Evolutionary conservation across 2,329 filamentous ascomycete genomes (phyloP), one percentile per base, ranked within the genome.

Genomic region (Clarireedia sp.): DNA sequence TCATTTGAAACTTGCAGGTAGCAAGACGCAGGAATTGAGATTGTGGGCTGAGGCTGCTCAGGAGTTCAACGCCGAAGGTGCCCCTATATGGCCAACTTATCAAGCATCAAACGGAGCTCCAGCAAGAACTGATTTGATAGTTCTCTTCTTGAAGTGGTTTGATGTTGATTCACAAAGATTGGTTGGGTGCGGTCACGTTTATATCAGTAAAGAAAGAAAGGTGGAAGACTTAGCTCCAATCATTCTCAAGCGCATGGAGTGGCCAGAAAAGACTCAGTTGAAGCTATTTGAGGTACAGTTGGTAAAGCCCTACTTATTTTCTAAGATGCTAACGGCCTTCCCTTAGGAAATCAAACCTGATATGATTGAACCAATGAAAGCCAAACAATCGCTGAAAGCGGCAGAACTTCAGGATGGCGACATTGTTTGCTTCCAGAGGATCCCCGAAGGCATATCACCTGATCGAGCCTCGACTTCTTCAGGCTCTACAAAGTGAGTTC

Each of bases 371-470:
- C 79, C 82, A 6, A 86, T 99, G 76, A 97, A 96, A 72, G 81
- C 86, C 0, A 97, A 96, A 73, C 84, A 90, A 67, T 90, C 90
- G 0, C 78, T 99, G 57, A 88, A 90, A 62, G 85, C 89, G 57
- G 94, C 94, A 1, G 95, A 99, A 70, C 87, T 99, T 23, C 92
- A 97, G 69, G 92, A 99, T 65, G 94, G 94, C 48, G 94, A 99
- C 67, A 95, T 99, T 63, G 83, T 99, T 55, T 96, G 91, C 68
- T 96, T 97, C 73, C 94, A 99, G 69, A 81, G 82, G 57, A 74
- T 79, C 24, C 68, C 1, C 29, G 44, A 36, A 21, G 79, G 81
- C 47, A 71, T 71, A 38, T 80, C 78, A 8, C 8, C 33, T 24
- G 37, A n/a, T 66, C 26, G 21, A 43, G 49, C 48, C 19, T 33